phyloP scores from a whole-genome alignment of 805 yeast species.

The Ogataea trehalophila region DNA sequence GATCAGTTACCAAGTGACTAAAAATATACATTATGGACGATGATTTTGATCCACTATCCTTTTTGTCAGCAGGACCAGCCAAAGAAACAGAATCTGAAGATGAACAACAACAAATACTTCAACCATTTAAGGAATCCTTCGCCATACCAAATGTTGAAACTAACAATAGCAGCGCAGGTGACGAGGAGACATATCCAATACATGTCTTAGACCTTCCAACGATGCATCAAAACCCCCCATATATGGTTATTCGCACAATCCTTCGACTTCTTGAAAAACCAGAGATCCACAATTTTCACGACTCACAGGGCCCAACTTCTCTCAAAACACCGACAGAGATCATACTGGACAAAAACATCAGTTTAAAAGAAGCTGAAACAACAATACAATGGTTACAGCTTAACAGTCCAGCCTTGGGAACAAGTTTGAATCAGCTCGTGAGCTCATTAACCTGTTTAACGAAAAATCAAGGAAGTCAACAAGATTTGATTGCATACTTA shows the following conservation, averaged over 20 bases:
- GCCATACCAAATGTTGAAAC: constrained; percentile 9
- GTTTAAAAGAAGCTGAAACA: constrained; percentile 16
- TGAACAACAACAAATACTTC: neutral
- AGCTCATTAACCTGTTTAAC: constrained; percentile 2
- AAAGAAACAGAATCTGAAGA: neutral
- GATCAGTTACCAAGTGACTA: neutral
- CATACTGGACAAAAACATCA: constrained; percentile 33
- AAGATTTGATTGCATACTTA: constrained; percentile 41
- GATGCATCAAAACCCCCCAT: constrained; percentile 42
- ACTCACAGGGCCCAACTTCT: neutral
- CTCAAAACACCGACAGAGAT: constrained; percentile 13
- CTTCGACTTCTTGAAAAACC: constrained; percentile 46
- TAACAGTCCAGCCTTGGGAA: constrained; percentile 31
- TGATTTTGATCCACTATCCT: constrained; percentile 20
- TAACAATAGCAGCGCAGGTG: constrained; percentile 12
- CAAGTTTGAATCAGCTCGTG: constrained; percentile 10
- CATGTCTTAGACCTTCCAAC: constrained; percentile 59
- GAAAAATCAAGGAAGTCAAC: constrained; percentile 2
- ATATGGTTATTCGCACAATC: constrained; percentile 37
- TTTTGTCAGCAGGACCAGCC: constrained; percentile 9
- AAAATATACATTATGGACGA: neutral
- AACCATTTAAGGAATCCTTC: neutral
- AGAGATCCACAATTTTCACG: constrained; percentile 45
- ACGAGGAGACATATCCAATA: constrained; percentile 29
- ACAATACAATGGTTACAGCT: constrained; percentile 42